phyloP scores from a whole-genome alignment of 140 eudicot species.

The Senecio squalidus region DNA sequence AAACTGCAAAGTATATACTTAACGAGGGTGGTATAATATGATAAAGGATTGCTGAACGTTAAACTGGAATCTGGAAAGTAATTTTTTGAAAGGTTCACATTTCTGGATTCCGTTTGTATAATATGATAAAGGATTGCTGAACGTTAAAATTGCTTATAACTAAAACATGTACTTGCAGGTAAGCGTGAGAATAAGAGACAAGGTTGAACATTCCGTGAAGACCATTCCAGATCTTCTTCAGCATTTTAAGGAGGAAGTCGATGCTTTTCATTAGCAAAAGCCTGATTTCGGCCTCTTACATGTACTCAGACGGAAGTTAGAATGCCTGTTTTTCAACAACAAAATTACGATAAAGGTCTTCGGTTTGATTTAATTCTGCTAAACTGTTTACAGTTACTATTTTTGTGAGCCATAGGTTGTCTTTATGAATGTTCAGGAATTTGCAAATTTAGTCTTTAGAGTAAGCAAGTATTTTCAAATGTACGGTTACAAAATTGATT shows the following conservation, averaged over 20 bases:
- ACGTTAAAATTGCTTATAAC: background rate
- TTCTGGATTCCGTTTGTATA: background rate
- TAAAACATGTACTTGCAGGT: constrained; percentile 39
- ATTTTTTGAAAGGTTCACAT: too few species aligned
- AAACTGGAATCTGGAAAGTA: too few species aligned
- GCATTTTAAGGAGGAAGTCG: constrained; percentile 62
- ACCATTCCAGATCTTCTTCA: constrained; percentile 52
- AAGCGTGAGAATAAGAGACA: constrained; percentile 76
- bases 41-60: background rate
- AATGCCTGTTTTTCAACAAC: background rate
- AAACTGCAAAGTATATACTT: too few species aligned
- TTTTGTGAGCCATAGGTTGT: background rate
- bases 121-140: background rate
- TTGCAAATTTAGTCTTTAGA: background rate
- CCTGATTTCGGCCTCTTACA: background rate
- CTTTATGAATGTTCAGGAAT: background rate
- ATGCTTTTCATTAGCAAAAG: constrained; percentile 47
- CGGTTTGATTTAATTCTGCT: background rate
- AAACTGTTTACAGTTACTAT: background rate
- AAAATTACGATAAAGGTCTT: background rate
- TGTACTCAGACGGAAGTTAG: background rate
- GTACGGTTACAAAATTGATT: too few species aligned
- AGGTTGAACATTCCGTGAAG: constrained; percentile 36
- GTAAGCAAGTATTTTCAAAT: background rate
- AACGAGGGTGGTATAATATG: background rate